Evolutionary conservation across 257 asterid genomes (phyloP), one percentile per base, ranked within the genome.

Genomic region (Nicotiana sylvestris): DNA sequence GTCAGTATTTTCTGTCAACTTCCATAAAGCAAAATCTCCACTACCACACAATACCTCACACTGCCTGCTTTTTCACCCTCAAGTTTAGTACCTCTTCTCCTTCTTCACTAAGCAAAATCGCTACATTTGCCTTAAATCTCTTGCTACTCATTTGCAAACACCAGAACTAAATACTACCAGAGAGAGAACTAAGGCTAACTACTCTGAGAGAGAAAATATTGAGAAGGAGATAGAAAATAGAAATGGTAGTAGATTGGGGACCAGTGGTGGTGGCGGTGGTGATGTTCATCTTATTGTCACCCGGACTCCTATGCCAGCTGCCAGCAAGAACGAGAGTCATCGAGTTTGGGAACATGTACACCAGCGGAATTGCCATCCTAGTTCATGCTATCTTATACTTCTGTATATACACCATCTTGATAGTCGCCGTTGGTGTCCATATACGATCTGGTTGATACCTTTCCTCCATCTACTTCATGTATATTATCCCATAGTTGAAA

Each of bases 191-290:
- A 51, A 11, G 57, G 57, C 17, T 13, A 33, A 21, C 51, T 9
- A 25, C 78, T 5, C 32, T 21, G 77, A 33, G 56, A 78, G 18
- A 78, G 64, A 74, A 62, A 64, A 7, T 12, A 53, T 29, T 13
- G 55, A 1, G 9, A 84, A 80, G 83, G 7, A 76, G 18, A 35
- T 11, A 37, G 49, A 37, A 37, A 33, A 39, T 39, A 70, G 57
- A 43, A 43, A 87, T 86, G 91, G 69, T 49, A 61, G 88, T 85
- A 0, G 97, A 95, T 61, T 92, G 98, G 97, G 98, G 98, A 51
- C 98, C 98, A 11, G 98, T 91, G 81, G 94, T 91, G 83, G 98
- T 92, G 78, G 98, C 98, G 27, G 98, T 92, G 89, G 95, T 83
- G 51, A 88, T 93, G 96, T 95, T 95, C 94, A 87, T 95, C 83